Conservation (phyloP, 495 filamentous ascomycete species). For the Talaromyces ruber region DNA sequence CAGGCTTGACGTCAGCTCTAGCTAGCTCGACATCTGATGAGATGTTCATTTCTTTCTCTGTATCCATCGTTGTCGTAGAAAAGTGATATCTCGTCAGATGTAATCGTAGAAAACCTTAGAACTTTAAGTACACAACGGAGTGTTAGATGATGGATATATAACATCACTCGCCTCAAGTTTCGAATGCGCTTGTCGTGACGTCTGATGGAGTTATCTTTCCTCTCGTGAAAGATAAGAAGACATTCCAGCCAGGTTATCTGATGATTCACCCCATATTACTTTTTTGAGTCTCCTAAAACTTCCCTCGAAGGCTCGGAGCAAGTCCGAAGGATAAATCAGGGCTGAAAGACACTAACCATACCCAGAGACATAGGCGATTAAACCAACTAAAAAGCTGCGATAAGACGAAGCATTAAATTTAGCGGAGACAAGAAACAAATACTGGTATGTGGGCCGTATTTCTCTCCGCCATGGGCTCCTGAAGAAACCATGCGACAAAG, state of each 20-base stretch:
- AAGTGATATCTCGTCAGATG: background rate
- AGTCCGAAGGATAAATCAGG: background rate
- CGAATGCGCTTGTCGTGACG: background rate
- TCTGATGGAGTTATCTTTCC: background rate
- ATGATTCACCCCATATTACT: background rate
- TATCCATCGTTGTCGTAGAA: background rate
- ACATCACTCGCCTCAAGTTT: too few species aligned
- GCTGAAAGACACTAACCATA: background rate
- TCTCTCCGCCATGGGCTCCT: too few species aligned
- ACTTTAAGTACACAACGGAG: background rate
- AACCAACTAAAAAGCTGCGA: background rate
- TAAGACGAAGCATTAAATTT: background rate
- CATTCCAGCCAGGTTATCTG: too few species aligned
- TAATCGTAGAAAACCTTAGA: background rate
- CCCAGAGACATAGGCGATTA: background rate
- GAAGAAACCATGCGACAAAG: too few species aligned
- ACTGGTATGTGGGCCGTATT: too few species aligned
- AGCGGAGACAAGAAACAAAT: too few species aligned
- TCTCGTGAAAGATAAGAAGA: background rate
- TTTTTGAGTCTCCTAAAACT: background rate
- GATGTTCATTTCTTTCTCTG: background rate
- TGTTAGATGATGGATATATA: background rate
- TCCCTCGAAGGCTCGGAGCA: background rate
- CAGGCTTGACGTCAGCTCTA: background rate
- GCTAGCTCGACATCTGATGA: background rate